Evolutionary conservation across 2,329 filamentous ascomycete species (phyloP), one percentile per base, ranked within the genome.

Genomic region (Colletotrichum eremochloae): DNA sequence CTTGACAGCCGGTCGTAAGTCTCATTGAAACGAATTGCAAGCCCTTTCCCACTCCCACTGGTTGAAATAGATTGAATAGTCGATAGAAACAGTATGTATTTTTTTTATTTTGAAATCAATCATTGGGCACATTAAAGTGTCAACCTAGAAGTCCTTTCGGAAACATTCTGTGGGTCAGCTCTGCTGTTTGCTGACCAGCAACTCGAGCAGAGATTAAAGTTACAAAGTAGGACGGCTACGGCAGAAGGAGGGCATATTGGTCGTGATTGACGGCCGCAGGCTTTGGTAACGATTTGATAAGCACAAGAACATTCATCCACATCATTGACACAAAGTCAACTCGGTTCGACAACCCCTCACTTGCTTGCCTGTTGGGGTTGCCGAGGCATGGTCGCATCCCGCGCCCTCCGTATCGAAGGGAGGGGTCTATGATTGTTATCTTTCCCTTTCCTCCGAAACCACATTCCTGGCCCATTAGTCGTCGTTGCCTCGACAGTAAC

Each of bases 261-360:
- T 40, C 63, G 31, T 55, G 66, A 69, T 64, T 72, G 66, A 66
- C n/a, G 36, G n/a, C 48, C n/a, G 29, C 11, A 48, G 53, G 57
- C 44, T 20, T 20, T 40, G 20, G 50, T 55, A 33, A 33, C 20
- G 12, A 38, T 18, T 33, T 42, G 52, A 57, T 57, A 63, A 57
- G 63, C 50, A 38, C 40, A 57, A 29, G n/a, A 44, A 58, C 44
- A 58, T 52, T 42, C 42, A 40, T 40, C 12, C 14, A 18, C 24
- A 2, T 40, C 14, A 42, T 42, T 14, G 40, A 6, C 40, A 53
- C 31, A 31, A 60, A 68, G 29, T 53, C 65, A 64, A 53, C 44
- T 46, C 44, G 44, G 44, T 8, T 46, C 8, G 33, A 11, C 60
- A 33, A 38, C 60, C 69, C 55, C 66, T 64, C 66, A 64, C 46